Percentiles rank a stretch among this genome's conserved stretches.
phyloP scores from a whole-genome alignment of 495 filamentous ascomycete genomes.

The Tuber indicum region DNA sequence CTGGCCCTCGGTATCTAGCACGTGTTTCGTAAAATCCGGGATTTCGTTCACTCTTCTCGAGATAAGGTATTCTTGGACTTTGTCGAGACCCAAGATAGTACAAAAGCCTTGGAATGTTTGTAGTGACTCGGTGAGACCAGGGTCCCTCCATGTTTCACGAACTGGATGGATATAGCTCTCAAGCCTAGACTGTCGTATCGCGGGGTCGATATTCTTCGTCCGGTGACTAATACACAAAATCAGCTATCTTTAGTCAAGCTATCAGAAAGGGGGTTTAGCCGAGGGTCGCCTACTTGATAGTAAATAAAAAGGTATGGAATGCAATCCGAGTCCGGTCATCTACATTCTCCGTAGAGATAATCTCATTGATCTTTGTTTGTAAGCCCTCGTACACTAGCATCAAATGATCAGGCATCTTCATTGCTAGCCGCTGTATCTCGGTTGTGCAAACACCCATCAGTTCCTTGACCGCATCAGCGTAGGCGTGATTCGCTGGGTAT shows the following conservation, averaged over 20 bases:
- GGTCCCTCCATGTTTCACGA: conserved; percentile 70
- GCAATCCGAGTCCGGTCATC: conserved; percentile 55
- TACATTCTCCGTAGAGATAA: conserved; percentile 62
- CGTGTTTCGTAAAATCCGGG: conserved; percentile 70
- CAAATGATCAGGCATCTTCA: conserved; percentile 83
- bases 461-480: conserved; percentile 86
- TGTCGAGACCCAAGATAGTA: conserved; percentile 66
- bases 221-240: conserved; percentile 58
- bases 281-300: conserved; percentile 63
- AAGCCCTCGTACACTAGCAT: conserved; percentile 81
- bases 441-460: conserved; percentile 73
- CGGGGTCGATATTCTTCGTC: conserved; percentile 63
- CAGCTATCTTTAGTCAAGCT: conserved; percentile 3
- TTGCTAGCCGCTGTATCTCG: conserved; percentile 80
- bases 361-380: conserved; percentile 72
- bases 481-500: conserved; percentile 59
- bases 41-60: conserved; percentile 65
- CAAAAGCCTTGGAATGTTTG: conserved; percentile 76
- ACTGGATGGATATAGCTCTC: conserved; percentile 70
- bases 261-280: not conserved
- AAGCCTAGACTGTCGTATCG: conserved; percentile 58
- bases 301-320: conserved; percentile 76
- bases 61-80: conserved; percentile 71
- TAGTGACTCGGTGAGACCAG: conserved; percentile 59
- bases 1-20: conserved; percentile 72